Conservation (phyloP, 208 protist genomes). For the Leptomonas pyrrhocoris region DNA sequence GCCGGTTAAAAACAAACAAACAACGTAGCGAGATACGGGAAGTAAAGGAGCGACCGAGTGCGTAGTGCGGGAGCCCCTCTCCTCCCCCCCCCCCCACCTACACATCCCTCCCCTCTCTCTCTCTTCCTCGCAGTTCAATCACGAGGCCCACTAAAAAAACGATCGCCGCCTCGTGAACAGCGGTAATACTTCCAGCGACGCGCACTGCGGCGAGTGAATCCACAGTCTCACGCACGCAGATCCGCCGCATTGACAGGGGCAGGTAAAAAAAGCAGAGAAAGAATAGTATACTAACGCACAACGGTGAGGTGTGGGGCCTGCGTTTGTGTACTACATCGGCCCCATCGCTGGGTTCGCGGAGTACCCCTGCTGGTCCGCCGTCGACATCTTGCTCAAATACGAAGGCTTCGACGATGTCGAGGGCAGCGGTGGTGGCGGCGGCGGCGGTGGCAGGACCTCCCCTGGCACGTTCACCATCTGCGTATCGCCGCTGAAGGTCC, state of each 20-base stretch:
- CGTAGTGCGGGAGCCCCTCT: too few species aligned
- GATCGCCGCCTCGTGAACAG: too few species aligned
- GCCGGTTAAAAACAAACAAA: not conserved
- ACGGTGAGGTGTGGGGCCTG: not conserved
- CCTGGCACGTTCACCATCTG: not conserved
- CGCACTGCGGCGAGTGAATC: too few species aligned
- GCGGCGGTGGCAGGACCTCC: not conserved
- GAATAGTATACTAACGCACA: not conserved
- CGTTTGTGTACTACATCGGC: not conserved
- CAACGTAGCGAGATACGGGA: not conserved
- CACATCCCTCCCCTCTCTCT: too few species aligned
- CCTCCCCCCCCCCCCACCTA: too few species aligned
- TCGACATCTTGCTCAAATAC: conserved; percentile 4
- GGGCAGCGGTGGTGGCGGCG: not conserved
- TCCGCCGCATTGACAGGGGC: too few species aligned
- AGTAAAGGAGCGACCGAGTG: not conserved
- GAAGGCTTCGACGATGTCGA: conserved; percentile 2
- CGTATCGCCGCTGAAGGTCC: conserved; percentile 25
- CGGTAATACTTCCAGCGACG: too few species aligned
- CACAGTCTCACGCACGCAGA: too few species aligned
- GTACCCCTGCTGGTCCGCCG: conserved; percentile 4
- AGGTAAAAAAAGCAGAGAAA: not conserved
- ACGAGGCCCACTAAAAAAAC: too few species aligned
- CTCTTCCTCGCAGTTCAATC: too few species aligned
- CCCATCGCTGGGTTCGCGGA: not conserved